A percentile compares a stretch with the other conserved stretches of the same genome.
Evolutionary conservation across 768 basidiomycete species (phyloP).

Genomic region (Boletus rubroflammeus): DNA sequence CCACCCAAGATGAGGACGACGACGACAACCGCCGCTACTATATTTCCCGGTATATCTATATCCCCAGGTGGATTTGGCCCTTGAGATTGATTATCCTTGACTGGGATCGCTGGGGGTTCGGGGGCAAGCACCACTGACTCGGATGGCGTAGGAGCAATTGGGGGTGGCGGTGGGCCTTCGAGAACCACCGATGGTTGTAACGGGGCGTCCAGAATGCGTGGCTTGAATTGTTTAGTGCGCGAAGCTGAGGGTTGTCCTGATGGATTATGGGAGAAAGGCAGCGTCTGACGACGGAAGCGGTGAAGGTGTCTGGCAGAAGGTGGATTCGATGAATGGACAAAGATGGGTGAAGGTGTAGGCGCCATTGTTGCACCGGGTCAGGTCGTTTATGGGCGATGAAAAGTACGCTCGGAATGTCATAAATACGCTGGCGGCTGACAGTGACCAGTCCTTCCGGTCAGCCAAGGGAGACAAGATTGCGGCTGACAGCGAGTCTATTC

Average conservation of each 20-base stretch:
- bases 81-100: background rate
- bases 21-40: slow-evolving; percentile 21
- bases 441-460: slow-evolving; percentile 10
- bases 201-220: slow-evolving; percentile 5
- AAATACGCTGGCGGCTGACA: slow-evolving; percentile 28
- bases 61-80: slow-evolving; percentile 2
- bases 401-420: slow-evolving; percentile 11
- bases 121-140: slow-evolving; percentile 4
- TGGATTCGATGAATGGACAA: background rate
- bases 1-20: slow-evolving; percentile 27
- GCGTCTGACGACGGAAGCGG: slow-evolving; percentile 16
- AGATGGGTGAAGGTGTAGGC: slow-evolving; percentile 13
- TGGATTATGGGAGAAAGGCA: slow-evolving; percentile 3
- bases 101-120: slow-evolving; percentile 3
- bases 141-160: slow-evolving; percentile 3
- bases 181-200: slow-evolving; percentile 7
- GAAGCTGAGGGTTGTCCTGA: background rate
- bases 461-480: slow-evolving; percentile 7
- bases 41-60: slow-evolving; percentile 18
- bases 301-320: slow-evolving; percentile 6
- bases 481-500: slow-evolving; percentile 18
- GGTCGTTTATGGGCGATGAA: background rate
- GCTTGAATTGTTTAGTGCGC: background rate
- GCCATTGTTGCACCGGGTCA: slow-evolving; percentile 17
- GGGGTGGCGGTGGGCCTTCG: slow-evolving; percentile 1